A percentile compares a stretch with the other conserved stretches of the same genome.
Evolutionary conservation across 192 early-diverging fungal genomes (phyloP).

Genomic region (Gonapodya prolifera): DNA sequence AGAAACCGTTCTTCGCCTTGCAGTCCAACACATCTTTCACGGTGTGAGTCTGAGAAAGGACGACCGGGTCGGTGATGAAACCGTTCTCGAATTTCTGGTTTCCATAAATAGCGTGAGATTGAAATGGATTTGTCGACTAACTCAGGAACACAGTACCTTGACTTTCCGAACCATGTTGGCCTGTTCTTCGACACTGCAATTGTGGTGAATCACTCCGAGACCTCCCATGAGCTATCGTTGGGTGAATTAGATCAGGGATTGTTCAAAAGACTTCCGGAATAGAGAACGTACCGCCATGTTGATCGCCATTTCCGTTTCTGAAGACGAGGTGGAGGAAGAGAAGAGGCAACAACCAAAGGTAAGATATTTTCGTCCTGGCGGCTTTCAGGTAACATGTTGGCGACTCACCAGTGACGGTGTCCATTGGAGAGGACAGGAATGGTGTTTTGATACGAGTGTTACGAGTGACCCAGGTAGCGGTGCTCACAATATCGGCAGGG

Average conservation of each 20-base stretch:
- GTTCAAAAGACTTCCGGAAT: too few relatives aligned
- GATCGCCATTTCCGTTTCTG: conserved; percentile 94
- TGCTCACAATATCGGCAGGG: conserved; percentile 59
- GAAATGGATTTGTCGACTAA: too few relatives aligned
- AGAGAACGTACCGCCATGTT: conserved; percentile 62
- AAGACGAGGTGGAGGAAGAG: too few relatives aligned
- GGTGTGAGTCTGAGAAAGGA: conserved; percentile 66
- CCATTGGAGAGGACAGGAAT: conserved; percentile 93
- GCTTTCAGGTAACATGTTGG: too few relatives aligned
- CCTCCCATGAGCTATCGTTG: conserved; percentile 65
- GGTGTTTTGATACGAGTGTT: conserved; percentile 86
- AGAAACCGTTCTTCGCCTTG: conserved; percentile 82
- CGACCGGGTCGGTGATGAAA: conserved; percentile 90
- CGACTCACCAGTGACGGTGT: conserved; percentile 70
- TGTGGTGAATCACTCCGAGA: conserved; percentile 95
- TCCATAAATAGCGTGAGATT: too few relatives aligned
- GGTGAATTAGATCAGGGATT: too few relatives aligned
- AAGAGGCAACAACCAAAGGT: too few relatives aligned
- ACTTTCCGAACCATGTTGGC: conserved; percentile 96
- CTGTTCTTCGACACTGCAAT: conserved; percentile 91
- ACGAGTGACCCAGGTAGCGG: conserved; percentile 80
- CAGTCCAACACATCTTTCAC: conserved; percentile 76
- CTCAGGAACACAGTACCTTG: too few relatives aligned
- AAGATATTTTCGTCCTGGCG: too few relatives aligned
- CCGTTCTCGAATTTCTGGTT: conserved; percentile 96